Evolutionary conservation across 208 protist genomes (phyloP), one percentile per base, ranked within the genome.

Genomic region (Trypanosoma melophagium): DNA sequence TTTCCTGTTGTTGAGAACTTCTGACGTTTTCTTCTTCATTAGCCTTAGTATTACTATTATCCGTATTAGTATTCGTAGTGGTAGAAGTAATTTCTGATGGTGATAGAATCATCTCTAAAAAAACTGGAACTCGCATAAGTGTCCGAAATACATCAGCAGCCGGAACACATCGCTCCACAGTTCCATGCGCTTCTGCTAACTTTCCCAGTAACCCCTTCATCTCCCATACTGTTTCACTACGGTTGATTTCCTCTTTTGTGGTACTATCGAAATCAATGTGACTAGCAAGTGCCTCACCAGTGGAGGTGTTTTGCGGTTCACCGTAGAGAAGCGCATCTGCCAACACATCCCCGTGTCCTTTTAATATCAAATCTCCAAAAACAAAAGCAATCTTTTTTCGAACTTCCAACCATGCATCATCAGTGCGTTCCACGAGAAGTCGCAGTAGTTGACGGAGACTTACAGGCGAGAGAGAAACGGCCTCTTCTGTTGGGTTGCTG

Each of bases 381-480:
- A 77, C 57, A 63, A 80, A 73, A 24, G 72, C 63, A 44, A 80
- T 82, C 54, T 80, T 80, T 57, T 71, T 74, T 31, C 69, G 25
- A 19, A 71, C 69, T 50, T 80, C 75, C 47, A 80, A 47, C 71
- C 71, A 71, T 0, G 49, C 65, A 22, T 71, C 66, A 24, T 60
- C 50, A 14, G 65, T 77, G 53, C 55, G 63, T 8, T 63, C 65
- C 14, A 71, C 64, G 16, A 75, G 62, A 31, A 75, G 38, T 16
- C 41, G 54, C 35, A 75, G 56, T 17, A 75, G 38, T 7, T 69
- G 35, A 47, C 12, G 55, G 41, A 75, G 61, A n/a, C 13, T 56
- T 17, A 49, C 62, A 24, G 69, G 62, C 19, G 62, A 55, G 54
- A 69, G 47, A 40, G 25, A 57, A 25, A 63, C 49, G 41, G 21